Percentiles rank a stretch among this genome's conserved stretches.
phyloP scores from a whole-genome alignment of 2,329 filamentous ascomycete genomes.

The Rosellinia necatrix region DNA sequence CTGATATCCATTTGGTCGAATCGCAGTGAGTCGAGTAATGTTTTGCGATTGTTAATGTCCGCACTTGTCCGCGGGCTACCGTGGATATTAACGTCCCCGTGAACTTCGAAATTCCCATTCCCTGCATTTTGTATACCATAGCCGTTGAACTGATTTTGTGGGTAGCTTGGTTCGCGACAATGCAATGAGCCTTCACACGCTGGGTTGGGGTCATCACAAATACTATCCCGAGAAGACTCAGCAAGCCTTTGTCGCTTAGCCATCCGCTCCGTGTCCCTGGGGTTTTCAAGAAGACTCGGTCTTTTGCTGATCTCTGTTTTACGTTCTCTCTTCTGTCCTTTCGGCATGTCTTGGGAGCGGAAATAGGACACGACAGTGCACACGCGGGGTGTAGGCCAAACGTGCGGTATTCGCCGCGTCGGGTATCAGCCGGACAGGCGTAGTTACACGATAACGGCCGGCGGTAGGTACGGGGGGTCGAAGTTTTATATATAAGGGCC shows the following conservation, averaged over 20 bases:
- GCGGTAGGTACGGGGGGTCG: not conserved
- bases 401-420: not conserved
- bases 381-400: not conserved
- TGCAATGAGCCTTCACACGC: not conserved
- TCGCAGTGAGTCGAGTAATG: slow-evolving; percentile 20
- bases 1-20: slow-evolving; percentile 33
- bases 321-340: not conserved
- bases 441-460: not conserved
- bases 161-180: not conserved
- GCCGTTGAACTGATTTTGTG: not conserved
- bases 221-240: no score
- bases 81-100: not conserved
- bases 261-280: not conserved
- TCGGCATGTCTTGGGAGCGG: not conserved
- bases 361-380: not conserved
- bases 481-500: not conserved
- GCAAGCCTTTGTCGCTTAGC: not conserved
- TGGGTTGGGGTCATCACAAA: not conserved
- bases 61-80: not conserved
- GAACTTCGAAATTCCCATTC: not conserved
- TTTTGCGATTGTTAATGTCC: not conserved
- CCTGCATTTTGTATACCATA: slow-evolving; percentile 6
- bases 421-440: not conserved
- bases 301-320: no score
- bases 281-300: no score